A percentile compares a stretch with the other conserved stretches of the same genome.
Evolutionary conservation across 768 basidiomycete species (phyloP).

Genomic region (Candolleomyces aberdarensis): DNA sequence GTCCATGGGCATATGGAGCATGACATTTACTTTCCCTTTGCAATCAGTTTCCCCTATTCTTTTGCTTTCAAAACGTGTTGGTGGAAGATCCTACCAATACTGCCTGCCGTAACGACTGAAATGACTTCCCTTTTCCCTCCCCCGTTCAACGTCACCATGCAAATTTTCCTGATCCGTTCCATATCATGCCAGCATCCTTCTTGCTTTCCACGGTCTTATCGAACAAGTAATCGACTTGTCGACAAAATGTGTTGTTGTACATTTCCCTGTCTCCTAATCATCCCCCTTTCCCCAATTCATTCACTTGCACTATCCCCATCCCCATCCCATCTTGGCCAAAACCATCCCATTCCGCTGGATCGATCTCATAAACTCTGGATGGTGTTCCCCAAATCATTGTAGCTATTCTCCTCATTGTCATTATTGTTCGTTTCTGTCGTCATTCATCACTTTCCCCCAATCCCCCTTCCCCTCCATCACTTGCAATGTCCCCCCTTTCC

Average conservation of each 20-base stretch:
- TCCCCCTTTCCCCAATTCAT: neutral
- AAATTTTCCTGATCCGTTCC: too few relatives aligned
- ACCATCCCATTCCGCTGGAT: neutral
- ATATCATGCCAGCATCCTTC: neutral
- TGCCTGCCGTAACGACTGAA: neutral
- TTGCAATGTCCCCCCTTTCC: neutral
- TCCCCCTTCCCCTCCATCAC: neutral
- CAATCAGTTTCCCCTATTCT: neutral
- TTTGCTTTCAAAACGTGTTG: neutral
- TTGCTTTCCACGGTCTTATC: neutral
- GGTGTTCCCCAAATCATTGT: neutral
- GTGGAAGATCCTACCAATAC: neutral
- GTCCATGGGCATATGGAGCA: too few relatives aligned
- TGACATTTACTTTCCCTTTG: neutral
- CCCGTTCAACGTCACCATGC: too few relatives aligned
- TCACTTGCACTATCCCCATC: constrained; percentile 1
- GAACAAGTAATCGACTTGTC: neutral
- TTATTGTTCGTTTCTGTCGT: neutral
- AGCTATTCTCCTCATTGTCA: neutral
- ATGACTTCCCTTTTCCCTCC: neutral
- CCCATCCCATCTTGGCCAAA: neutral
- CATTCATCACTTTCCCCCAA: neutral
- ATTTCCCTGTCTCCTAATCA: neutral
- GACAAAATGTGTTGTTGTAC: neutral
- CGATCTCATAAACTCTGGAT: neutral